A percentile compares a stretch with the other conserved stretches of the same genome.
These are phyloP conservation scores for Malus hybrid DNA, from an alignment of 331 rosid genomes.

Conservation along the genomic window DNA sequence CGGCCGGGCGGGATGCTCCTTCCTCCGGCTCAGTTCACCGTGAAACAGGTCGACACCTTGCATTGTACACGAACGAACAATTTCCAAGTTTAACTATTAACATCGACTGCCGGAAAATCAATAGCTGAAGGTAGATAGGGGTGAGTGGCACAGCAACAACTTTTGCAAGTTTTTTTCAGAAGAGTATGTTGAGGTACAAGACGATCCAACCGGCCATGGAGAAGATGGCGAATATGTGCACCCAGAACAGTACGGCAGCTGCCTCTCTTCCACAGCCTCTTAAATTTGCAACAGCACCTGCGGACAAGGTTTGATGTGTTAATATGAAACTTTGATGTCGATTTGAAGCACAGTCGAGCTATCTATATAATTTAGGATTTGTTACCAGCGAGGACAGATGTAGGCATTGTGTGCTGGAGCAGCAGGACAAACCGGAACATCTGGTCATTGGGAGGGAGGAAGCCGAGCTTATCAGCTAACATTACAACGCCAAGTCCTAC, in stretches of 20 bases:
- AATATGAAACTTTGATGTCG: not conserved
- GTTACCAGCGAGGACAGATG: slow-evolving; percentile 87
- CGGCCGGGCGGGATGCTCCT: not conserved
- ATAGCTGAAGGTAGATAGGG: not conserved
- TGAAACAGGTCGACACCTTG: not conserved
- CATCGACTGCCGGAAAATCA: not conserved
- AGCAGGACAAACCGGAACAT: slow-evolving; percentile 88
- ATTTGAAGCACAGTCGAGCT: not conserved
- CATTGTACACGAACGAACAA: not conserved
- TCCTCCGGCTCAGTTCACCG: not conserved
- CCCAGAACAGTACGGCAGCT: slow-evolving; percentile 93
- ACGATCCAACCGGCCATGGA: slow-evolving; percentile 94
- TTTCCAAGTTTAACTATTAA: slow-evolving; percentile 12
- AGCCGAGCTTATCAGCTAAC: slow-evolving; percentile 91
- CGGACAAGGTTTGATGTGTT: not conserved
- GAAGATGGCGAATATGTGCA: slow-evolving; percentile 82
- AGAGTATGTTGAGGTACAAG: slow-evolving; percentile 65
- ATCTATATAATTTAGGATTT: not conserved
- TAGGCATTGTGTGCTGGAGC: slow-evolving; percentile 98
- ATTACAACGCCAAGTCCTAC: slow-evolving; percentile 79
- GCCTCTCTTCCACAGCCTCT: slow-evolving; percentile 97
- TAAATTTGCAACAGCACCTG: slow-evolving; percentile 95
- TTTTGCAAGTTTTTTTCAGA: slow-evolving; percentile 23
- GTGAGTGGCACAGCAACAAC: not conserved
- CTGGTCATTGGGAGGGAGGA: slow-evolving; percentile 81